These are phyloP conservation scores for Cystobasidium pallidum DNA, from an alignment of 1,284 basidiomycete species.

Conservation along the genomic window DNA sequence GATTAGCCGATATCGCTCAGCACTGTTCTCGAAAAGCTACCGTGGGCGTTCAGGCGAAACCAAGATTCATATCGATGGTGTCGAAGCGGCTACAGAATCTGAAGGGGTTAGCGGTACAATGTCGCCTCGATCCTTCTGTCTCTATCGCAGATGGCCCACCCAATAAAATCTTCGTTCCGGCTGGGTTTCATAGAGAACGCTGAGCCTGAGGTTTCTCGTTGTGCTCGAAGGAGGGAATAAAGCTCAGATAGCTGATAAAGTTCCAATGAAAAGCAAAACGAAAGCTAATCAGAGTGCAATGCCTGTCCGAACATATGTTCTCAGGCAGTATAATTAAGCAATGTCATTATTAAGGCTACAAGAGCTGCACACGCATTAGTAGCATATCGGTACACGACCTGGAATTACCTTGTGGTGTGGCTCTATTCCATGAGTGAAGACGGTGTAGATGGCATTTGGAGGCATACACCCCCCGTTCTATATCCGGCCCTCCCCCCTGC, in stretches of 20 bases:
- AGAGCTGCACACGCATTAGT: not conserved
- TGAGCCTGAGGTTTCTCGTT: conserved; percentile 11
- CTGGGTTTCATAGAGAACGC: conserved; percentile 24
- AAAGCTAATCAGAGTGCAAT: conserved; percentile 55
- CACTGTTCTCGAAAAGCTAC: conserved; percentile 38
- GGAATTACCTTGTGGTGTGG: too few species aligned
- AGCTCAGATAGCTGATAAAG: conserved; percentile 56
- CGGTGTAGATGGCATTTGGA: too few species aligned
- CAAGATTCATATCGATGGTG: conserved; percentile 58
- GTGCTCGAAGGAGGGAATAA: conserved; percentile 54
- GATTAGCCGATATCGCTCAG: not conserved
- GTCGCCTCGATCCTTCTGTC: too few species aligned
- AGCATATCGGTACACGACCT: too few species aligned
- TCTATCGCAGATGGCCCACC: conserved; percentile 17
- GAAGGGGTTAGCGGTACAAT: too few species aligned
- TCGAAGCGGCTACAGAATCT: conserved; percentile 56
- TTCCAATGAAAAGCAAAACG: conserved; percentile 58
- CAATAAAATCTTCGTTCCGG: conserved; percentile 54
- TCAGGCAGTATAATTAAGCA: not conserved
- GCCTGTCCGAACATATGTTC: too few species aligned
- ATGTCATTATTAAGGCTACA: not conserved
- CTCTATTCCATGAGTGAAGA: too few species aligned
- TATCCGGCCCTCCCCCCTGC: conserved; percentile 9
- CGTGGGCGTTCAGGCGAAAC: conserved; percentile 60
- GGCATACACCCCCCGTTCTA: not conserved